Base-by-base conservation (phyloP, 2,329 filamentous ascomycete genomes). In the Aspergillus sp. region DNA sequence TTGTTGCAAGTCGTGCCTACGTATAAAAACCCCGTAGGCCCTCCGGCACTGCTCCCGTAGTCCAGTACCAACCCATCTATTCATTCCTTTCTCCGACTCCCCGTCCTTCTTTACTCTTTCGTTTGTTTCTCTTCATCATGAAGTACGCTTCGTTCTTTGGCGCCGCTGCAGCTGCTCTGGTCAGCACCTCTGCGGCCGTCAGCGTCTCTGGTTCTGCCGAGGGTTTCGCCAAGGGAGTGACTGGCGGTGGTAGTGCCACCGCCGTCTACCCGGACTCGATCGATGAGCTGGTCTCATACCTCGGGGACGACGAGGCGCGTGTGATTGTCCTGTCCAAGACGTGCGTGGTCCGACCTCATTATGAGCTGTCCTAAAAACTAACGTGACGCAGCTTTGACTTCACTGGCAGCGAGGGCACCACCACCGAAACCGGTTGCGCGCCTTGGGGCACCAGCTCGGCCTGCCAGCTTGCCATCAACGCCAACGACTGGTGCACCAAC, bases 381-480 rank as follows among this genome's bases (percentile, higher is more conserved):
- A 55, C 47, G 14, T 20, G 45, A 29, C 34, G 13, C 31, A 57
- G 55, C 36, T 62, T 61, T 53, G 58, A 60, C 43, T 60, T 60
- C 23, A 57, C 56, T 2, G 49, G 49, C 7, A 60, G 47, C 13
- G 58, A 60, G 40, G 58, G 57, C n/a, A 58, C 83, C 71, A 72
- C 72, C 4, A 80, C 75, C 25, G 76, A 67, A 42, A 77, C 74
- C 14, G 83, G 83, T 19, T 87, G 84, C 61, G 78, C 82, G 14
- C 83, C 83, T 20, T 83, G 78, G 71, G 82, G 80, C 34, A 82
- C 80, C 21, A 76, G 65, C 10, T 68, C 77, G 2, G 69, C 54
- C 10, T 83, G 84, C 70, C 83, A 87, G 73, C 60, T 78, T 40
- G 80, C 83, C 57, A 85, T 87, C 66, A 81, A 85, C 72, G 73